These are phyloP conservation scores for Polygonum aviculare DNA, from an alignment of 148 eudicot species.

Conservation along the genomic window DNA sequence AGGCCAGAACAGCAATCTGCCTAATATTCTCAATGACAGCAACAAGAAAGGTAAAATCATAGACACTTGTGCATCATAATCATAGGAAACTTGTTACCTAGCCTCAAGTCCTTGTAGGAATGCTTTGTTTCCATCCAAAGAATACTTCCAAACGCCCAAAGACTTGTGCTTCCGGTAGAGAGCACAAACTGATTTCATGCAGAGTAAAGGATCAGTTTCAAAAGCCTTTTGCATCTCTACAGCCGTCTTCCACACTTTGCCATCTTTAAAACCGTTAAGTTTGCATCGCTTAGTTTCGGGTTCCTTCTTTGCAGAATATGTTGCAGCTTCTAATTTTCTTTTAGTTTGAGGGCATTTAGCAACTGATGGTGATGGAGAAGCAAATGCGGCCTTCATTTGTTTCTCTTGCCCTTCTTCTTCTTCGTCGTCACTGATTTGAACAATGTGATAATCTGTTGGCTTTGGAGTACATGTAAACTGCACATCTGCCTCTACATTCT, in stretches of 20 bases:
- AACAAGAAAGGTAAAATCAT: too few species aligned
- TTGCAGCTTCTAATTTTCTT: neutral
- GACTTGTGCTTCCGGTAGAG: slow-evolving; percentile 2
- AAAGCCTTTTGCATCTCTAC: neutral
- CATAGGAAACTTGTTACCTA: too few species aligned
- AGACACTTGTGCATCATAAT: too few species aligned
- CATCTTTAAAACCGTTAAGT: neutral
- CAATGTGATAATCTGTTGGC: neutral
- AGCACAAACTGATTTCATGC: slow-evolving; percentile 6
- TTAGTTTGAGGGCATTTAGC: neutral
- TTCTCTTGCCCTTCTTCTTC: neutral
- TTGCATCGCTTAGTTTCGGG: neutral
- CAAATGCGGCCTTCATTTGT: neutral
- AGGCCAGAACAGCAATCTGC: too few species aligned
- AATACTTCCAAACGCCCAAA: neutral
- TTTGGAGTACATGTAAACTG: neutral
- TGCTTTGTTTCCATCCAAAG: neutral
- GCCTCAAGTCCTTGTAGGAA: too few species aligned
- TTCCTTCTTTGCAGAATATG: neutral
- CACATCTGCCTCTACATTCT: neutral
- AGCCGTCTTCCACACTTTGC: neutral
- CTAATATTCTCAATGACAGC: too few species aligned
- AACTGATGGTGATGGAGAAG: neutral
- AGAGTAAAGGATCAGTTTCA: neutral
- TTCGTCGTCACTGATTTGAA: neutral